Evolutionary conservation across 75 land plant species (phyloP), one percentile per base, ranked within the genome.

Genomic region (Cunninghamia lanceolata): DNA sequence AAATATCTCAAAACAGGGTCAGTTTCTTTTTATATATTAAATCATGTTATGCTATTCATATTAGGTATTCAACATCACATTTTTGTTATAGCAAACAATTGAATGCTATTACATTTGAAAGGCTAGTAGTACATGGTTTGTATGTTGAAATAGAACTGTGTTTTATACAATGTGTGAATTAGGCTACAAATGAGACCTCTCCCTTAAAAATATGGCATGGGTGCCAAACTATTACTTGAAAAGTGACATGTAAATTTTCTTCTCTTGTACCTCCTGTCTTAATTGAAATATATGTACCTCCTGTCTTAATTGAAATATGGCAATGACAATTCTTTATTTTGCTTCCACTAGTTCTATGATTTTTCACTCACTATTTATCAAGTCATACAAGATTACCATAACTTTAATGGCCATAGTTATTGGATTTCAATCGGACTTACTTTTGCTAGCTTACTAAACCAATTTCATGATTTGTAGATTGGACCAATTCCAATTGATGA

Each of bases 401-500:
- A 63, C 68, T 63, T 63, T 63, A 5, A 63, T 63, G 28, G 8
- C 68, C 68, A 63, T 63, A 53, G 68, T 39, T 39, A 5, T 77
- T 77, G 42, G 2, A 80, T 80, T 79, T 43, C 82, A 45, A 45
- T 80, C n/a, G 32, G 30, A 43, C 82, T 80, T 25, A 16, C 9
- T 80, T 43, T 80, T n/a, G 3, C 46, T 28, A n/a, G 1, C 52
- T 45, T 28, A n/a, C 47, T 43, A 43, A 28, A n/a, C 15, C 30
- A 45, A 80, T 28, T 19, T 80, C 21, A 80, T 45, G n/a, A 40
- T 80, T 45, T 88, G 78, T 84, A 97, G 99, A 91, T 97, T 91
- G 99, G 99, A 8, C 99, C 99, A 25, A 94, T 97, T 83, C 99
- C 99, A 19, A 77, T 94, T 79, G 94, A 95, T 82, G 97, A 96